Evolutionary conservation across 1,284 basidiomycete species (phyloP), one percentile per base, ranked within the genome.

Genomic region (Bjerkandera adusta): DNA sequence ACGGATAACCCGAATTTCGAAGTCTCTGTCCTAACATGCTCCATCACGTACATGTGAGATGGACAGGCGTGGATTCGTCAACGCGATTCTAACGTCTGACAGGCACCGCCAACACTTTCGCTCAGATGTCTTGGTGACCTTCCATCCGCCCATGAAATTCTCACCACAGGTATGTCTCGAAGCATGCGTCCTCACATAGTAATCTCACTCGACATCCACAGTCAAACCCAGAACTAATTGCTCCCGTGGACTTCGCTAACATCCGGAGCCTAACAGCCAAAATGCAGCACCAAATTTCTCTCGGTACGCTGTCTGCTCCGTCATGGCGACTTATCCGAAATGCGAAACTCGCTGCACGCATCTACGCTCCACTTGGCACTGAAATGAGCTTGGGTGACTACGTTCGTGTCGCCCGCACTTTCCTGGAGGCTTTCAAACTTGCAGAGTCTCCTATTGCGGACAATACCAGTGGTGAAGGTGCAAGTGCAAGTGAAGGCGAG

Each of bases 311-410:
- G 36, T 85, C 91, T 54, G 83, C 89, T 1, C 91, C 90, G 16
- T 85, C 85, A 5, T 93, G 91, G 89, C 76, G 82, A 52, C 67
- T 87, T 18, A 74, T 91, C 32, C 79, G 87, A 33, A 77, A 76
- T 12, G 83, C 85, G 12, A 90, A 90, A 60, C 72, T 87, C 29
- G 86, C 89, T 3, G 74, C 86, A 11, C 68, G 85, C 18, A 82
- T 93, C 26, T 93, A 93, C 58, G 89, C 81, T 1, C 90, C 90
- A 1, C 68, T 92, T 5, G 91, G 90, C 32, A 92, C 91, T 8
- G 71, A 68, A 8, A 89, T 93, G 83, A 78, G 73, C 44, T 70
- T 93, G 7, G 89, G 89, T 3, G 85, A 92, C 61, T 81, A 89
- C 60, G 83, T 92, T 20, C 77, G 89, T n/a, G 74, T 89, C 3